Evolutionary conservation across 768 basidiomycete species (phyloP).

Genomic region (Trametes villosa): DNA sequence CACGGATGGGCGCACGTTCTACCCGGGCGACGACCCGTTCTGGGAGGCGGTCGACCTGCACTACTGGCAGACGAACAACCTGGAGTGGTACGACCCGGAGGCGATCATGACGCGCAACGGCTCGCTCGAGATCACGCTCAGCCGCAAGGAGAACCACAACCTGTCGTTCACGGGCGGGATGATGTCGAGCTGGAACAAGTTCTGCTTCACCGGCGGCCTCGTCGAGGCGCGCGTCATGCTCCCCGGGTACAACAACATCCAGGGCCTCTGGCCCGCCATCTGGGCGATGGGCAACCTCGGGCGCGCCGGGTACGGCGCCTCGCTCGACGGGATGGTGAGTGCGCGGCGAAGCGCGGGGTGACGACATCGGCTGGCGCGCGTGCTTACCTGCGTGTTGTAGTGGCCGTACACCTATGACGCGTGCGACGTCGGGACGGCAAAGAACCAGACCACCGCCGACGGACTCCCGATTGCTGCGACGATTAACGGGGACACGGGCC

Average conservation of each 20-base stretch:
- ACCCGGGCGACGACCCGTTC: constrained; percentile 71
- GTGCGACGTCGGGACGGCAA: constrained; percentile 84
- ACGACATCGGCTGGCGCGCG: too few species aligned
- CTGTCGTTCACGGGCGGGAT: constrained; percentile 47
- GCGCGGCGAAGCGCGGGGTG: neutral
- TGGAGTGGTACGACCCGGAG: constrained; percentile 87
- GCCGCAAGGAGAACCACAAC: constrained; percentile 54
- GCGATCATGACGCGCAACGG: constrained; percentile 52
- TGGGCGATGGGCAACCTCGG: constrained; percentile 68
- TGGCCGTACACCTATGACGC: constrained; percentile 74
- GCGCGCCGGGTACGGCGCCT: constrained; percentile 73
- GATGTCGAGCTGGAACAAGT: constrained; percentile 73
- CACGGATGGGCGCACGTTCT: constrained; percentile 76
- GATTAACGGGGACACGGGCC: constrained; percentile 52
- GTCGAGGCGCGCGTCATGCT: constrained; percentile 67
- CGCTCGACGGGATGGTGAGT: constrained; percentile 54
- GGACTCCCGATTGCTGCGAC: constrained; percentile 65
- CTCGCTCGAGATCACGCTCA: constrained; percentile 54
- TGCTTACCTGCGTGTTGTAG: constrained; percentile 27
- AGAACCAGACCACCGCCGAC: constrained; percentile 79
- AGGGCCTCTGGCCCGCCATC: constrained; percentile 58
- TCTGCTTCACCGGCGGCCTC: constrained; percentile 87
- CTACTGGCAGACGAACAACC: constrained; percentile 52
- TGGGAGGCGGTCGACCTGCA: constrained; percentile 53
- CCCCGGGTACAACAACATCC: constrained; percentile 67